Evolutionary conservation across 2,329 filamentous ascomycete genomes (phyloP).

Genomic region (Colletotrichum plurivorum): DNA sequence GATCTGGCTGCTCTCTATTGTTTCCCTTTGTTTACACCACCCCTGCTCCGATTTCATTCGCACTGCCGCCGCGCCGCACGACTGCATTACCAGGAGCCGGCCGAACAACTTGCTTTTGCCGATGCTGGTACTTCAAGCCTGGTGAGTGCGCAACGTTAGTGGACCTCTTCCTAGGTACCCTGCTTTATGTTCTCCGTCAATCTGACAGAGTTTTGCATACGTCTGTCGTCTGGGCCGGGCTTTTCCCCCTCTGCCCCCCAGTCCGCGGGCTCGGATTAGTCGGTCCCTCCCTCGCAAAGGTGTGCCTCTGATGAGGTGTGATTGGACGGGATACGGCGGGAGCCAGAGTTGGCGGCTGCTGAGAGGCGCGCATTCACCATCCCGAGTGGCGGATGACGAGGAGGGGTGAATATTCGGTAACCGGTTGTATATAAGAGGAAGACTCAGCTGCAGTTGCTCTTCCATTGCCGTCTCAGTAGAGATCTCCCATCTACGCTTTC

Average conservation of each 20-base stretch:
- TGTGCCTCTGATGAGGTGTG: neutral
- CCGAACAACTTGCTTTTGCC: neutral
- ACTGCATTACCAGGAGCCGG: neutral
- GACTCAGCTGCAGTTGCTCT: too few species aligned
- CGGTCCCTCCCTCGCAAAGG: neutral
- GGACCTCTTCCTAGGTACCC: too few species aligned
- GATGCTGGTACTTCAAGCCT: neutral
- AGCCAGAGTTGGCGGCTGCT: neutral
- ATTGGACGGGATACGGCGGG: neutral
- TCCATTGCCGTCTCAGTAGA: too few species aligned
- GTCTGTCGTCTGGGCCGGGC: too few species aligned
- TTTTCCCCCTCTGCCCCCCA: too few species aligned
- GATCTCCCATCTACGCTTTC: too few species aligned
- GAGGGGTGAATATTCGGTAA: neutral
- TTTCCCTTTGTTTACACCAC: neutral
- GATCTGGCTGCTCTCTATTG: neutral
- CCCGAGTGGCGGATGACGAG: neutral
- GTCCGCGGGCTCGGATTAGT: neutral
- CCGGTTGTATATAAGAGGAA: neutral
- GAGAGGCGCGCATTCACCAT: neutral
- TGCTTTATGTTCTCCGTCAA: neutral
- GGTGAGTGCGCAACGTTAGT: neutral
- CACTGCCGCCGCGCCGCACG: too few species aligned
- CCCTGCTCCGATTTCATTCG: neutral
- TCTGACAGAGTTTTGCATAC: neutral